A percentile compares a stretch with the other conserved stretches of the same genome.
Evolutionary conservation across 2,329 filamentous ascomycete genomes (phyloP).

Genomic region (Sclerotinia minor): DNA sequence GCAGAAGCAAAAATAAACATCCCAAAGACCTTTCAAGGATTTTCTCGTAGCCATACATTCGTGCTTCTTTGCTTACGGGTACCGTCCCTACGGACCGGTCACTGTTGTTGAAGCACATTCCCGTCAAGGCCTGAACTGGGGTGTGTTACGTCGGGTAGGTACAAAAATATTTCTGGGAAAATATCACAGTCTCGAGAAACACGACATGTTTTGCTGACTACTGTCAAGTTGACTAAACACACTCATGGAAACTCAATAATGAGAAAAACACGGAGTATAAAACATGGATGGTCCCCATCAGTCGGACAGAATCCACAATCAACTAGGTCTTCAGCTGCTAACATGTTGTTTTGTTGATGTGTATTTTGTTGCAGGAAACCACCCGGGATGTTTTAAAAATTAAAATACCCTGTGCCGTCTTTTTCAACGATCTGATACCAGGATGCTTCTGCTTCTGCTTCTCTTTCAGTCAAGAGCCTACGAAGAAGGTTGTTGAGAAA

Average conservation of each 20-base stretch:
- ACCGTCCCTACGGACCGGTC: slow-evolving; percentile 26
- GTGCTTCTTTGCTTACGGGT: slow-evolving; percentile 18
- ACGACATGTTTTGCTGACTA: slow-evolving; percentile 19
- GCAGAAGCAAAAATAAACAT: slow-evolving; percentile 4
- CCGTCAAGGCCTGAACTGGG: slow-evolving; percentile 5
- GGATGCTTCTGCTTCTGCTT: slow-evolving; percentile 9
- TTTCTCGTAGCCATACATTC: not conserved
- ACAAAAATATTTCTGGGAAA: slow-evolving; percentile 11
- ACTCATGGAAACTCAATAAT: not conserved
- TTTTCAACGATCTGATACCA: slow-evolving; percentile 21
- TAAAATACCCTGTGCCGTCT: not conserved
- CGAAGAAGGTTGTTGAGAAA: not conserved
- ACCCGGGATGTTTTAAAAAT: not conserved
- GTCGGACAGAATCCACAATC: not conserved
- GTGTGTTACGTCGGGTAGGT: slow-evolving; percentile 23
- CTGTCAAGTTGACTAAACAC: slow-evolving; percentile 10
- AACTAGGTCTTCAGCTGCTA: slow-evolving; percentile 12
- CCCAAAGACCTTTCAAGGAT: not conserved
- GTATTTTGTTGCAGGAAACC: not conserved
- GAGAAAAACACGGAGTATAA: not conserved
- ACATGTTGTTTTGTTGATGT: slow-evolving; percentile 5
- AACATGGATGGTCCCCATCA: slow-evolving; percentile 5
- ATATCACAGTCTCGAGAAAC: not conserved
- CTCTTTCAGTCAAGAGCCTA: not conserved
- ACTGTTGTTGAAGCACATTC: slow-evolving; percentile 15